phyloP scores from a whole-genome alignment of 129 eudicot species.

The Flaveria linearis region DNA sequence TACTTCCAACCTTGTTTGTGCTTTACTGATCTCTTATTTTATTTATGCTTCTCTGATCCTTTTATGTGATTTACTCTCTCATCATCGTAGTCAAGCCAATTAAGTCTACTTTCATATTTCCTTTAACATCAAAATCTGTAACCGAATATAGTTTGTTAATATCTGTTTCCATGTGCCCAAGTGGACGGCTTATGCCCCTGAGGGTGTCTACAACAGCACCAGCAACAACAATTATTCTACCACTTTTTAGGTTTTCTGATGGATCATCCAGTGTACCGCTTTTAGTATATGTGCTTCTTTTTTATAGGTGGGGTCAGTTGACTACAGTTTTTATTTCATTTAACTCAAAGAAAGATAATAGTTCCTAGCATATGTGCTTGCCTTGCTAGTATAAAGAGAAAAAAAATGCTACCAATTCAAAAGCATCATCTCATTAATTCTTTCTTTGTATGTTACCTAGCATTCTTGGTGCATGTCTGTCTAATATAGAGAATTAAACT shows the following conservation, averaged over 20 bases:
- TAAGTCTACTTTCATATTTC: not conserved
- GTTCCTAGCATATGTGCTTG: not conserved
- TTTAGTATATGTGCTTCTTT: not conserved
- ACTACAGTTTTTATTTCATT: not conserved
- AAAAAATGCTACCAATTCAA: not conserved
- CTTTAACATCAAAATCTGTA: conserved; percentile 7
- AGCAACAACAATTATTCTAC: conserved; percentile 14
- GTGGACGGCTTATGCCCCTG: not conserved
- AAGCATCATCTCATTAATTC: not conserved
- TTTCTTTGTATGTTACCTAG: conserved; percentile 12
- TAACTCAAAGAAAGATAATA: not conserved
- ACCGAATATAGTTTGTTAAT: not conserved
- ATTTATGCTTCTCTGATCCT: conserved; percentile 4
- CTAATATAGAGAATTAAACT: conserved; percentile 25
- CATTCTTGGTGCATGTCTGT: conserved; percentile 18
- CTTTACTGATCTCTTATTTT: conserved; percentile 21
- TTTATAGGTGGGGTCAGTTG: not conserved
- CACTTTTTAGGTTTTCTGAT: conserved; percentile 29
- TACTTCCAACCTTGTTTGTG: conserved; percentile 11
- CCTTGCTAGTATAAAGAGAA: conserved; percentile 9
- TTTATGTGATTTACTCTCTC: not conserved
- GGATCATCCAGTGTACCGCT: not conserved
- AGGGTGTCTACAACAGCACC: not conserved
- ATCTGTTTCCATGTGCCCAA: conserved; percentile 16
- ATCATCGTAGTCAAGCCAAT: conserved; percentile 1